Evolutionary conservation across 2,329 filamentous ascomycete genomes (phyloP), one percentile per base, ranked within the genome.

Genomic region (Penicillium glabrum): DNA sequence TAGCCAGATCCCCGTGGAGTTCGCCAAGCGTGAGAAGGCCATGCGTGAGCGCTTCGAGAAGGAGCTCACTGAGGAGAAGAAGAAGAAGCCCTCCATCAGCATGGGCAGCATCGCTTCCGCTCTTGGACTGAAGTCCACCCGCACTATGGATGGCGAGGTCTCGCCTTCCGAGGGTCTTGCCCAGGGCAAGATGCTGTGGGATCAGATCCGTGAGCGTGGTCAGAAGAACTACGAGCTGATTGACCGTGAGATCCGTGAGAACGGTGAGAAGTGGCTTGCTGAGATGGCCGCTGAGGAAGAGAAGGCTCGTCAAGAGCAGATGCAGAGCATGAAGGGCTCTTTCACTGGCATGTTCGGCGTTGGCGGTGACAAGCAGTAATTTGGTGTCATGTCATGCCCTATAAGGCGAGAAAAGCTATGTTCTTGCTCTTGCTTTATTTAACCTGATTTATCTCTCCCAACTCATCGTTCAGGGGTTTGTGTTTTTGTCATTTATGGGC

Each of bases 161-260:
- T 86, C 83, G 65, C 83, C 89, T 1, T 82, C 83, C 2, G 91
- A 96, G 72, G 91, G 90, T 13, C 85, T 95, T 60, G 87, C 89
- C 2, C 88, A 96, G 75, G 95, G 93, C 67, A 99, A 98, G 84
- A 97, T 98, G 91, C 81, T 97, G 64, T 92, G 93, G 77, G 95
- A 99, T 71, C 88, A 96, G 74, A 92, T 95, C 50, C 87, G 95
- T 49, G 95, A 99, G 78, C 85, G 92, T 49, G 95, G 95, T 33
- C 90, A 93, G 78, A 88, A 89, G 74, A 89, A 93, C 76, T 99
- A 98, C 77, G 86, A 96, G 80, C 78, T 88, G 65, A 83, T 98
- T 60, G 93, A 98, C 76, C 88, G 88, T 77, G 89, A 96, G 79
- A 96, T 99, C 67, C 84, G 89, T 46, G 89, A 96, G 75, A 95